Evolutionary conservation across 2,329 filamentous ascomycete species (phyloP).

Genomic region (Colletotrichum kahawae): DNA sequence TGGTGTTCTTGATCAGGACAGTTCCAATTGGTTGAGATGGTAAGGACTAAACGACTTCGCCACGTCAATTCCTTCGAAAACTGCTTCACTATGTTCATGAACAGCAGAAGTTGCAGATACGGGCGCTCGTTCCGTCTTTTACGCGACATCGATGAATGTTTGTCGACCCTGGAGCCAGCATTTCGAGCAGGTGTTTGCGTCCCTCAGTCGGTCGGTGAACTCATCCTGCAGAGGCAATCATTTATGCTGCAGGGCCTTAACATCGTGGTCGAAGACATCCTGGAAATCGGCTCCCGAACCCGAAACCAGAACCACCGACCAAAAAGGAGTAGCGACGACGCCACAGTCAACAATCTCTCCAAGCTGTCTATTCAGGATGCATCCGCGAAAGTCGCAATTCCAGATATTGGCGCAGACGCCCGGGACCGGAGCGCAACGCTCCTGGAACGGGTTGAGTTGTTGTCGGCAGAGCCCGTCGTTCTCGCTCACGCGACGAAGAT

Average conservation of each 20-base stretch:
- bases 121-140: background rate
- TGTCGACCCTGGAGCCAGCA: background rate
- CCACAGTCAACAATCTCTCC: background rate
- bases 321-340: background rate
- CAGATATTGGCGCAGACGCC: background rate
- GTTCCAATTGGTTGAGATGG: background rate
- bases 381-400: background rate
- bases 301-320: background rate
- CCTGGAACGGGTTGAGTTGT: slow-evolving; percentile 31
- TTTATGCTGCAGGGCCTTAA: background rate
- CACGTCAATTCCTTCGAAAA: background rate
- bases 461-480: slow-evolving; percentile 36
- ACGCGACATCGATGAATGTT: background rate
- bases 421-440: slow-evolving; percentile 3
- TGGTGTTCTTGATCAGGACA: background rate
- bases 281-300: background rate
- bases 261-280: background rate
- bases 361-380: background rate
- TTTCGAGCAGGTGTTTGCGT: background rate
- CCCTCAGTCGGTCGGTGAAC: background rate
- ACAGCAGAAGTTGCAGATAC: background rate
- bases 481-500: slow-evolving; percentile 37
- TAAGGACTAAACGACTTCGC: background rate
- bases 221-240: background rate
- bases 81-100: background rate